Evolutionary conservation across 2,329 filamentous ascomycete genomes (phyloP).

Genomic region (Exophiala spinifera): DNA sequence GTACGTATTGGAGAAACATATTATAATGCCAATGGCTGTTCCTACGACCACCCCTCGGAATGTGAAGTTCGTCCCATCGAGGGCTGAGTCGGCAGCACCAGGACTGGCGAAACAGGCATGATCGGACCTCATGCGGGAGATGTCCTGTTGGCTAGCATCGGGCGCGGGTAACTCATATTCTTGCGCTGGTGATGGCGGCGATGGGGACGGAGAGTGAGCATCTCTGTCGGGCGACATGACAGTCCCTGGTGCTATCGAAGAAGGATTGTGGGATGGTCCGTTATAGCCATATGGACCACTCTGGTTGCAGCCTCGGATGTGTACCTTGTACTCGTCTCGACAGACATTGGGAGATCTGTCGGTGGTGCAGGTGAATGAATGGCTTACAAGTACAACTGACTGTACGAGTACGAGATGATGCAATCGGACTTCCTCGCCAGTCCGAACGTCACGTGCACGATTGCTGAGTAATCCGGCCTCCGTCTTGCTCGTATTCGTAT

Average conservation of each 20-base stretch:
- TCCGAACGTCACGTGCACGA: too few relatives aligned
- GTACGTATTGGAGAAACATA: constrained; percentile 97
- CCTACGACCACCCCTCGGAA: constrained; percentile 75
- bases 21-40: constrained; percentile 78
- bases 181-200: constrained; percentile 8
- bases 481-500: too few relatives aligned
- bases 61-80: constrained; percentile 71
- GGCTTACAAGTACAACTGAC: too few relatives aligned
- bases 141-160: constrained; percentile 1
- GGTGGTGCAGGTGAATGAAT: not conserved
- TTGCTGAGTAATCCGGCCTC: too few relatives aligned
- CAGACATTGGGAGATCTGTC: not conserved
- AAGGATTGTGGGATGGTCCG: not conserved
- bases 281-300: not conserved
- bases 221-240: constrained; percentile 28
- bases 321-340: too few relatives aligned
- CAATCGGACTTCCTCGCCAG: too few relatives aligned
- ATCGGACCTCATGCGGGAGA: constrained; percentile 19
- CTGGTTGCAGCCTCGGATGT: not conserved
- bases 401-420: too few relatives aligned
- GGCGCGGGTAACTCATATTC: constrained; percentile 18
- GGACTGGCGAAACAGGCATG: constrained; percentile 23
- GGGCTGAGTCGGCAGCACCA: constrained; percentile 30
- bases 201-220: constrained; percentile 7
- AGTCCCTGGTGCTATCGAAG: not conserved